phyloP scores from a whole-genome alignment of 345 rosid genomes.

The Leavenworthia alabamica region DNA sequence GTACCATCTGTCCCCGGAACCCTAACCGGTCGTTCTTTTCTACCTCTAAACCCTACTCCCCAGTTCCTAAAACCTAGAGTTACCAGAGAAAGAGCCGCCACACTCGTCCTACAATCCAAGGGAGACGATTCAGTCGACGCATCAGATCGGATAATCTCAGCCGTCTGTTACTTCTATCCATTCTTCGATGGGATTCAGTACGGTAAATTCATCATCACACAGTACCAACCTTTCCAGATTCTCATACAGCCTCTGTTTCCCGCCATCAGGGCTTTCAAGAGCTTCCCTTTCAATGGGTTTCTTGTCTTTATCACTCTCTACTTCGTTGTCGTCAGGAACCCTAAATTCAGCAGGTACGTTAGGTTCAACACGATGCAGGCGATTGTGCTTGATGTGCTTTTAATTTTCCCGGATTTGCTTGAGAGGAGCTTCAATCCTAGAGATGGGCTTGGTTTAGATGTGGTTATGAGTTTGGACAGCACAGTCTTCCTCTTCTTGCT shows the following conservation, averaged over 20 bases:
- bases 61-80: conserved; percentile 9
- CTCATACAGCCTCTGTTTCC: conserved; percentile 76
- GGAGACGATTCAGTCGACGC: conserved; percentile 55
- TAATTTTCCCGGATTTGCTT: conserved; percentile 84
- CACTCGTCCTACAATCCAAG: conserved; percentile 42
- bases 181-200: conserved; percentile 91
- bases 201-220: conserved; percentile 75
- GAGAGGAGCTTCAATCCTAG: conserved; percentile 79
- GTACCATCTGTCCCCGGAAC: conserved; percentile 25
- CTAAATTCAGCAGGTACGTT: conserved; percentile 81
- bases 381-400: conserved; percentile 75
- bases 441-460: conserved; percentile 75
- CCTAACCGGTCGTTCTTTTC: conserved; percentile 22
- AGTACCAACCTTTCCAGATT: conserved; percentile 55
- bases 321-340: conserved; percentile 83
- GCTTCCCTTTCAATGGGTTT: conserved; percentile 85
- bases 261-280: conserved; percentile 68
- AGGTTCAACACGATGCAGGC: conserved; percentile 99
- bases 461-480: conserved; percentile 93
- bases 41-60: conserved; percentile 20
- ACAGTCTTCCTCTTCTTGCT: conserved; percentile 81
- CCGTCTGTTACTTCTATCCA: conserved; percentile 82
- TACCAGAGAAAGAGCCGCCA: conserved; percentile 17
- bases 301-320: conserved; percentile 68
- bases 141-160: conserved; percentile 84